Evolutionary conservation across 345 rosid species (phyloP).

Genomic region (Odontarrhena argentea): DNA sequence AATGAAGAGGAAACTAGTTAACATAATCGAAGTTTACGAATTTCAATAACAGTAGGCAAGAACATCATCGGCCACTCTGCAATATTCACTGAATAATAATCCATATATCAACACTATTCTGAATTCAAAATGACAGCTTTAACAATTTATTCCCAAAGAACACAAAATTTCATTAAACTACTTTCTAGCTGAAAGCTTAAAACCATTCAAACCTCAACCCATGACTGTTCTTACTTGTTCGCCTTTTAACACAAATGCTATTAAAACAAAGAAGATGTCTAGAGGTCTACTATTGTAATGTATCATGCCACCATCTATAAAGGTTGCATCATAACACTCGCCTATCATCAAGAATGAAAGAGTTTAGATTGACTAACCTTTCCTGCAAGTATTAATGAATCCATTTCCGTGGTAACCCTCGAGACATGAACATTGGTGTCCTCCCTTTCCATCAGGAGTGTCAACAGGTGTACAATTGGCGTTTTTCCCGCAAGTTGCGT

Average conservation of each 20-base stretch:
- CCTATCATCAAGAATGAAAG: neutral
- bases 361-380: conserved; percentile 56
- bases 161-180: neutral
- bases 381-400: conserved; percentile 55
- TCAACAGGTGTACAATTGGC: conserved; percentile 34
- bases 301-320: too few species aligned
- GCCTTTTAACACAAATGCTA: neutral
- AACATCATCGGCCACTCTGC: conserved; percentile 3
- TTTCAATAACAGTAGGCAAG: conserved; percentile 1
- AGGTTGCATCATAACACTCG: neutral
- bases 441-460: conserved; percentile 29
- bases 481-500: conserved; percentile 38
- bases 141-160: neutral
- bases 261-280: conserved; percentile 1
- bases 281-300: too few species aligned
- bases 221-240: neutral
- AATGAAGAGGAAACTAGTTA: conserved; percentile 19
- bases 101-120: neutral
- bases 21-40: conserved; percentile 13
- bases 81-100: neutral
- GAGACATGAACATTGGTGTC: conserved; percentile 59
- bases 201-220: neutral
- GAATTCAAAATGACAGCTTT: conserved; percentile 1
- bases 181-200: neutral
- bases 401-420: conserved; percentile 68